Base-by-base conservation (phyloP, 371 early-diverging fungal species). In the Mucor velutinosus region DNA sequence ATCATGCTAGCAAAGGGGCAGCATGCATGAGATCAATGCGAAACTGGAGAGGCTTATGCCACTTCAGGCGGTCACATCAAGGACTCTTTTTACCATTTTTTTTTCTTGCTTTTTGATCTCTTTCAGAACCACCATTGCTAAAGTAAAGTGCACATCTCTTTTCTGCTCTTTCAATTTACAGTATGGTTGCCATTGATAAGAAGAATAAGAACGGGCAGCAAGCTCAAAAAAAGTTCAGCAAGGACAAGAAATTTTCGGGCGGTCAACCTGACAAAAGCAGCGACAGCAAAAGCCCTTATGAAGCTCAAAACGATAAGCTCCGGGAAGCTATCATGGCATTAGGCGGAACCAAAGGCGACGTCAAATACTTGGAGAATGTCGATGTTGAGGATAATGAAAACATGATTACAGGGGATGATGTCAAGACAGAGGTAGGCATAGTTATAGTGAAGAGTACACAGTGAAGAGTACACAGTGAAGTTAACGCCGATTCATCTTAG, bases 341-440 rank as follows among this genome's bases (percentile, higher is more conserved):
- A n/a, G 80, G 80, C 21, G 80, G 80, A 56, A 77, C 80, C 19
- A 73, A 76, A 37, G 78, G 76, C 35, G 80, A 80, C 65, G 17
- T 80, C 25, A 74, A 73, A 37, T 77, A 71, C 45, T 61, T 80
- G 51, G 74, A 80, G 49, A 45, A 66, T 39, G 55, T 80, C 17
- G 77, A 77, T 60, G 27, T 30, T 2, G 76, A 74, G 29, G 70
- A 69, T 17, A 68, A 47, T 57, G 76, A 77, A 14, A 76, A 75
- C 3, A 30, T 80, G 32, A 39, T 73, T 21, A 72, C 72, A 7
- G 51, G 66, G 32, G 66, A 35, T 23, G 47, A 45, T 23, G 58
- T 10, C 17, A 43, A 66, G 19, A 62, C 69, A 19, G 58, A 65
- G 67, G 73, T 70, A 63, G 61, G n/a, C 37, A 43, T 27, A 3